Evolutionary conservation across 805 yeast genomes (phyloP), one percentile per base, ranked within the genome.

Genomic region (Metschnikowia lochheadii): DNA sequence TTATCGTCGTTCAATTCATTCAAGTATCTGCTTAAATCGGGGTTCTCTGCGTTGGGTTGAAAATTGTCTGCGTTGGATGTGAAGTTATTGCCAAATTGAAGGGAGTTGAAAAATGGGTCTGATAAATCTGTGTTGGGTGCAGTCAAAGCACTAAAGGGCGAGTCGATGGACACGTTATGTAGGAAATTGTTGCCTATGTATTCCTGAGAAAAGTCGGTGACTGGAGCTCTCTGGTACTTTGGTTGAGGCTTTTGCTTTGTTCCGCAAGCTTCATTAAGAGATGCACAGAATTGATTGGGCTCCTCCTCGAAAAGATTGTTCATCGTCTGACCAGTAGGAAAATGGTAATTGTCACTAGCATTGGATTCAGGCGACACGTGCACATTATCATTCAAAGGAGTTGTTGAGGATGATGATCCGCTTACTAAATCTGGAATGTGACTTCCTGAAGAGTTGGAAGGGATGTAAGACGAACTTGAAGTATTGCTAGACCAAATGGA

Each of bases 181-280:
- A 44, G 37, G n/a, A 44, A 44, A 56, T 49, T 35, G 21, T 43
- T 40, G 5, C 45, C 42, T 34, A 44, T 43, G 13, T 35, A 29
- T 11, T 46, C 50, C 33, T 57, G 55, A 21, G 39, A 48, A 5
- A 50, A 15, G n/a, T 23, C 32, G 13, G 14, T 34, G 17, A 40
- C 47, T 26, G 54, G 38, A 43, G 45, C 50, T 17, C 66, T 56
- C 46, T 63, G 61, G 49, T 53, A 66, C 52, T 71, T 69, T 2
- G 96, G 95, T 3, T 84, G 64, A 3, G 94, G 96, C 55, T 79
- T 69, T 14, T 76, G 76, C 59, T 75, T 83, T 6, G 84, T 83
- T 15, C 97, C 97, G 68, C 97, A 91, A 0, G 90, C 97, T 64
- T 82, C 78, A 54, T 81, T 79, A 62, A 92, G 76, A 58, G 83